phyloP scores from a whole-genome alignment of 345 rosid genomes.

The Rhizophora apiculata region DNA sequence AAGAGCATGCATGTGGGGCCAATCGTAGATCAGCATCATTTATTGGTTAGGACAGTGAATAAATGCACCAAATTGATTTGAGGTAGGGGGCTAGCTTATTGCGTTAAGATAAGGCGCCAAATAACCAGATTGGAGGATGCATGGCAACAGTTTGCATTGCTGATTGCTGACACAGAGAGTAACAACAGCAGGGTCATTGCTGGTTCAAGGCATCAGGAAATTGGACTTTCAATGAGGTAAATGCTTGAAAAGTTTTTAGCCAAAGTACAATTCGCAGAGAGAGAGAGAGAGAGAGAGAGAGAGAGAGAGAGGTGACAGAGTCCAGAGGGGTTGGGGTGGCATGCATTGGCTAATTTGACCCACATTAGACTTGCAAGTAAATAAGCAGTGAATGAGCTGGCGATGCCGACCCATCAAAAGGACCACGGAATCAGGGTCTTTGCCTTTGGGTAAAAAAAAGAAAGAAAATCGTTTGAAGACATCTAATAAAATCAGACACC shows the following conservation, averaged over 20 bases:
- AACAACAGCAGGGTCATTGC: not conserved
- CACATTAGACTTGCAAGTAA: constrained; percentile 24
- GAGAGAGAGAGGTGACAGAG: not conserved
- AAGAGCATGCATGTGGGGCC: not conserved
- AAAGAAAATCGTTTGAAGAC: not conserved
- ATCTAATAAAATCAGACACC: not conserved
- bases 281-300: not conserved
- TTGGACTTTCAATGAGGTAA: not conserved
- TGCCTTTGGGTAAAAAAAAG: not conserved
- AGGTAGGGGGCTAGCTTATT: not conserved
- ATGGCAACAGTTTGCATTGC: constrained; percentile 12
- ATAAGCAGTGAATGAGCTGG: constrained; percentile 25
- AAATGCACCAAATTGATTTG: not conserved
- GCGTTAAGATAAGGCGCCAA: not conserved
- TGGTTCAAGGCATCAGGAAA: not conserved
- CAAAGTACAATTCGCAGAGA: not conserved
- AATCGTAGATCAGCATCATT: not conserved
- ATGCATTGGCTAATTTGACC: constrained; percentile 20
- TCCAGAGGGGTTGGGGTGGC: constrained; percentile 21
- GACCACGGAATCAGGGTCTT: constrained; percentile 15
- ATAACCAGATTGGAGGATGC: not conserved
- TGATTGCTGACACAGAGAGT: constrained; percentile 9
- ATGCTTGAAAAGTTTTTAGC: not conserved
- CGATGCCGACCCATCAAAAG: constrained; percentile 29
- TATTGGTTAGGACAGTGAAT: not conserved